Percentiles rank a stretch among this genome's conserved stretches.
phyloP scores from a whole-genome alignment of 2,329 filamentous ascomycete species.

The Pseudocercospora fijiensis region DNA sequence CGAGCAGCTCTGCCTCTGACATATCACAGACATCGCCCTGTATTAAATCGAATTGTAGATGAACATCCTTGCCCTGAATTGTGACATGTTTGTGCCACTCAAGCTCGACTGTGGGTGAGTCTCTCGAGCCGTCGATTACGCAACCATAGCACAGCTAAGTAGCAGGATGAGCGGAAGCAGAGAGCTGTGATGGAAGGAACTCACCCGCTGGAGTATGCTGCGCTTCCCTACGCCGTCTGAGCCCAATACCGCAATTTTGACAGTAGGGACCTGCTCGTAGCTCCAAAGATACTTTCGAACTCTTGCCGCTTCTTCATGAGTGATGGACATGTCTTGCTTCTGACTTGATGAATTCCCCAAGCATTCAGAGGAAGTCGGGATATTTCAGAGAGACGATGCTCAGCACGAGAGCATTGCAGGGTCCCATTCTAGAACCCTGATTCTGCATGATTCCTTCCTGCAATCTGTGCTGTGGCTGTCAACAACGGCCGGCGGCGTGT shows the following conservation, averaged over 20 bases:
- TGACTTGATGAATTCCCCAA: background rate
- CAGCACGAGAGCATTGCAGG: background rate
- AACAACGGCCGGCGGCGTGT: background rate
- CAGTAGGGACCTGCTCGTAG: constrained; percentile 13
- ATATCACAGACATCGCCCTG: background rate
- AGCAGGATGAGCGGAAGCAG: background rate
- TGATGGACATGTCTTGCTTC: constrained; percentile 9
- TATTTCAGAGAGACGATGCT: background rate
- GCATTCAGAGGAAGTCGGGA: background rate
- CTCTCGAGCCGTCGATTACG: constrained; percentile 8
- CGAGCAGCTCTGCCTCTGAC: constrained; percentile 6
- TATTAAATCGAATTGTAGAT: constrained; percentile 16
- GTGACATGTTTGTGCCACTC: constrained; percentile 20
- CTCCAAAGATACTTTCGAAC: constrained; percentile 16
- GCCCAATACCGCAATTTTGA: constrained; percentile 15
- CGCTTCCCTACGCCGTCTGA: constrained; percentile 15
- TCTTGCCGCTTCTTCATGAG: constrained; percentile 9
- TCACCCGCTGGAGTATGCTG: constrained; percentile 15
- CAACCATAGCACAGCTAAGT: constrained; percentile 16
- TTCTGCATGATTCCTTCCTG: constrained; percentile 5
- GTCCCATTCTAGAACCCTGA: background rate
- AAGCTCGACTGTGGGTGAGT: constrained; percentile 8
- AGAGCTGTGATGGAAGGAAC: background rate
- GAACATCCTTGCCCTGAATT: constrained; percentile 15
- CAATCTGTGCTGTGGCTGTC: background rate